Conservation (phyloP, 2,329 filamentous ascomycete genomes). For the Claviceps capensis region DNA sequence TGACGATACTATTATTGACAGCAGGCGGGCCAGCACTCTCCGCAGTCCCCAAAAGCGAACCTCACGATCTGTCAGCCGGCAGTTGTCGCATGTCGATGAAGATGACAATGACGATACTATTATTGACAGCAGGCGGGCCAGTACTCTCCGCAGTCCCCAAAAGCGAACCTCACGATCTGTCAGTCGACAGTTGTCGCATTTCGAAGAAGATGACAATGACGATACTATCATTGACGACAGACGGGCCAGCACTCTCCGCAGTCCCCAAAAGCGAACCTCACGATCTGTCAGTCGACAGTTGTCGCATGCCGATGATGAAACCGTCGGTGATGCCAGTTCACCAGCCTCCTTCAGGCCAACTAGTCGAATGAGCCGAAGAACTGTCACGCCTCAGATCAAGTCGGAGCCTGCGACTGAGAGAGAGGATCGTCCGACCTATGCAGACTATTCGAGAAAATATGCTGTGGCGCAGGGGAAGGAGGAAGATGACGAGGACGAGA, state of each 20-base stretch:
- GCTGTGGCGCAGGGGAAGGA: constrained; percentile 19
- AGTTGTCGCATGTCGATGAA: constrained; percentile 29
- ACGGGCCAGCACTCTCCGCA: constrained; percentile 22
- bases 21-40: constrained; percentile 16
- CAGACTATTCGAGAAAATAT: constrained; percentile 40
- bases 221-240: no score
- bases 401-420: constrained; percentile 38
- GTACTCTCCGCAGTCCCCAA: constrained; percentile 30
- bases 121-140: constrained; percentile 9
- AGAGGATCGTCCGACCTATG: constrained; percentile 15
- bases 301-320: neutral
- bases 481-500: constrained; percentile 25
- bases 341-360: constrained; percentile 26
- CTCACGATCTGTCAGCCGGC: constrained; percentile 40
- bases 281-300: constrained; percentile 33
- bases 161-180: constrained; percentile 41
- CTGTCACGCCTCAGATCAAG: constrained; percentile 39
- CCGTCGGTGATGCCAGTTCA: constrained; percentile 21
- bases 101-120: neutral
- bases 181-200: constrained; percentile 39
- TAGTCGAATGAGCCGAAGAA: constrained; percentile 34
- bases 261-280: constrained; percentile 40
- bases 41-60: constrained; percentile 40
- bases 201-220: constrained; percentile 8
- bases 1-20: no score